Conservation (phyloP, 2,329 filamentous ascomycete species). For the Arthrobotrys conoides region DNA sequence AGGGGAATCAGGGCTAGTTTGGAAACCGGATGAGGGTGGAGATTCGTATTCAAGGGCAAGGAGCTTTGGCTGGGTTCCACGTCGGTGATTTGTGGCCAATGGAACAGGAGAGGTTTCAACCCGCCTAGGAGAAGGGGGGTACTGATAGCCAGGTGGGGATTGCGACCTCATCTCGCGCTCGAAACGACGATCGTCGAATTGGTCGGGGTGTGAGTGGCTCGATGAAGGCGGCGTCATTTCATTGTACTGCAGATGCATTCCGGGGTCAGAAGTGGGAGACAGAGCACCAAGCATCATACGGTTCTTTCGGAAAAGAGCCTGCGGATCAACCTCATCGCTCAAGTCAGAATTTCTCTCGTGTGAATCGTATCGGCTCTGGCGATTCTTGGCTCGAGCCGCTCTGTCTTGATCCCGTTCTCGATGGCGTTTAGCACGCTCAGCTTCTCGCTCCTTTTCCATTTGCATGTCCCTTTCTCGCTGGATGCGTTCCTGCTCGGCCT, state of each 20-base stretch:
- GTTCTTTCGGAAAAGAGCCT: slow-evolving; percentile 59
- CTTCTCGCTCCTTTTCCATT: slow-evolving; percentile 48
- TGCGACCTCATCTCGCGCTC: slow-evolving; percentile 51
- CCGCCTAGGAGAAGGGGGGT: slow-evolving; percentile 52
- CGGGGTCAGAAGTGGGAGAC: slow-evolving; percentile 52
- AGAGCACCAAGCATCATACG: slow-evolving; percentile 58
- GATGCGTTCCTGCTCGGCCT: slow-evolving; percentile 54
- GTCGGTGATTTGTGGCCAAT: slow-evolving; percentile 36
- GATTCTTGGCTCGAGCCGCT: slow-evolving; percentile 32
- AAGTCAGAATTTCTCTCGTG: slow-evolving; percentile 49
- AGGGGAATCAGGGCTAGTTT: slow-evolving; percentile 57
- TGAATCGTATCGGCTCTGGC: slow-evolving; percentile 53
- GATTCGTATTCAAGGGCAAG: slow-evolving; percentile 58
- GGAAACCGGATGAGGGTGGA: slow-evolving; percentile 54
- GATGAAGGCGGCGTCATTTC: slow-evolving; percentile 60
- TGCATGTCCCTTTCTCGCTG: slow-evolving; percentile 56
- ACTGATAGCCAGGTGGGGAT: slow-evolving; percentile 53
- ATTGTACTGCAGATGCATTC: slow-evolving; percentile 55
- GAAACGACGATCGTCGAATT: slow-evolving; percentile 57
- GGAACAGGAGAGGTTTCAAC: slow-evolving; percentile 56
- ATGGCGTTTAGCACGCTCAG: slow-evolving; percentile 45
- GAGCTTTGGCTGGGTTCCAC: slow-evolving; percentile 56
- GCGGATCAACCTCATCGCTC: slow-evolving; percentile 52
- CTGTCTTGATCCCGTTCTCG: slow-evolving; percentile 50
- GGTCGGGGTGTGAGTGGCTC: slow-evolving; percentile 59